These are phyloP conservation scores for Henckelia pumila DNA, from an alignment of 257 asterid genomes.

Conservation along the genomic window DNA sequence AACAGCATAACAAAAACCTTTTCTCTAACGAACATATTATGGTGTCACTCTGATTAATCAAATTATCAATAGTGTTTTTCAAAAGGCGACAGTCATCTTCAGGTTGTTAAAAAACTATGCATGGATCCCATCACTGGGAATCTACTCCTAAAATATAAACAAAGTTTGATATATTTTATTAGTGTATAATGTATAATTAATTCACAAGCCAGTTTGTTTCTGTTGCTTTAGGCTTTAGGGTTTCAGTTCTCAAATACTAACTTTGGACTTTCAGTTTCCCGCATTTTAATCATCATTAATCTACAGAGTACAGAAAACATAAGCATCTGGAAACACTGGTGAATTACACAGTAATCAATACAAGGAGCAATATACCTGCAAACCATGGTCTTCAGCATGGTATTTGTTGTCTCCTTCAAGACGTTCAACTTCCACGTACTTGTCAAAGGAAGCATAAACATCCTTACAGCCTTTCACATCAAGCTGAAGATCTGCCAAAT, in stretches of 20 bases:
- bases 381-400: conserved; percentile 92
- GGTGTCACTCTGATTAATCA: background rate
- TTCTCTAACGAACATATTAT: background rate
- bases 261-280: conserved; percentile 10
- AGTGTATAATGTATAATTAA: background rate
- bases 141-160: background rate
- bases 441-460: conserved; percentile 95
- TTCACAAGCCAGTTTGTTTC: background rate
- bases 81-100: background rate
- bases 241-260: conserved; percentile 18
- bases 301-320: conserved; percentile 20
- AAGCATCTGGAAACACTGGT: background rate
- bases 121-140: background rate
- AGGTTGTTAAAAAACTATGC: background rate
- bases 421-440: conserved; percentile 96
- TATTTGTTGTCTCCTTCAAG: conserved; percentile 97
- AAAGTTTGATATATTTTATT: background rate
- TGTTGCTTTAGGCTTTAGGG: background rate
- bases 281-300: background rate
- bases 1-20: background rate
- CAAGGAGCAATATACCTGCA: conserved; percentile 60
- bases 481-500: conserved; percentile 85
- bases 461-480: conserved; percentile 97
- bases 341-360: conserved; percentile 17
- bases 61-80: background rate